phyloP scores from a whole-genome alignment of 345 rosid genomes.

The Populus euphratica region DNA sequence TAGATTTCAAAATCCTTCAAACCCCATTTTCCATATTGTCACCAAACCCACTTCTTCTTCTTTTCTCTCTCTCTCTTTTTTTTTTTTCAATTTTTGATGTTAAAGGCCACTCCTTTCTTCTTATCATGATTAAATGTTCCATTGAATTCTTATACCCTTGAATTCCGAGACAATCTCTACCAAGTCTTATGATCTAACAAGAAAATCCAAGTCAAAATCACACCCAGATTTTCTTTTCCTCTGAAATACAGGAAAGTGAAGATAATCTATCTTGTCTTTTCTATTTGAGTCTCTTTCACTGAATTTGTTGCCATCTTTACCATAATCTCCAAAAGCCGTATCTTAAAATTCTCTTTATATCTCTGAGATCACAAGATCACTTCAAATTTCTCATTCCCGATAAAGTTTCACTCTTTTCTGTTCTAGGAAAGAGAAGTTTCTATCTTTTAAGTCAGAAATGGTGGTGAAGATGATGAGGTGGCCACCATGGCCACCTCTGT shows the following conservation, averaged over 20 bases:
- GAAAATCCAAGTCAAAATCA: neutral
- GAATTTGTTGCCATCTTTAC: neutral
- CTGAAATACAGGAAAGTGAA: neutral
- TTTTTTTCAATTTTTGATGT: neutral
- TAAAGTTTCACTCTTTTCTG: neutral
- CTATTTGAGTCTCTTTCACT: neutral
- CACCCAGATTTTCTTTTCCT: neutral
- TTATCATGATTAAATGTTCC: neutral
- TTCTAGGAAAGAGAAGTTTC: neutral
- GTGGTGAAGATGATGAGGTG: slow-evolving; percentile 55
- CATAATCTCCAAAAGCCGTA: neutral
- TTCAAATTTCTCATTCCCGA: no score
- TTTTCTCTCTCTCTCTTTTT: no score
- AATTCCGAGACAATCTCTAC: neutral
- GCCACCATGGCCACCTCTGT: slow-evolving; percentile 49
- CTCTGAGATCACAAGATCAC: neutral
- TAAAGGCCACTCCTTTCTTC: neutral
- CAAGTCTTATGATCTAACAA: neutral
- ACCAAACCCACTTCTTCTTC: neutral
- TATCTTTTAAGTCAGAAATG: slow-evolving; percentile 17
- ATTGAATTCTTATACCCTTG: neutral
- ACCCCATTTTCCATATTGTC: neutral
- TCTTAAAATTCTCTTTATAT: neutral
- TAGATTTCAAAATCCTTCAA: neutral
- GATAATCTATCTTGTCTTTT: neutral